A percentile compares a stretch with the other conserved stretches of the same genome.
These are phyloP conservation scores for Echinochloa phyllopogon DNA, from an alignment of 176 grass and related monocot genomes.

Conservation along the genomic window DNA sequence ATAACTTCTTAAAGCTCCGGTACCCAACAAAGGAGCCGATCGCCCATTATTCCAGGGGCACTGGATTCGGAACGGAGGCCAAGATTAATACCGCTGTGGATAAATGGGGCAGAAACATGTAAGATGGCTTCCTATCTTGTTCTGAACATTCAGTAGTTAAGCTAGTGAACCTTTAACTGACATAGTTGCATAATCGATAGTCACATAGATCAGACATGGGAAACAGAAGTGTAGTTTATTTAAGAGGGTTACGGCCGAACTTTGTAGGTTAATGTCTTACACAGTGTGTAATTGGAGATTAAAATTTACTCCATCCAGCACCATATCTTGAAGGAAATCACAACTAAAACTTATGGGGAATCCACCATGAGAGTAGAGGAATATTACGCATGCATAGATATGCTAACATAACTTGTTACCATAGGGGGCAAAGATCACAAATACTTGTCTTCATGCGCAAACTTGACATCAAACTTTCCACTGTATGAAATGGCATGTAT, in stretches of 20 bases:
- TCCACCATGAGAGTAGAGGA: background rate
- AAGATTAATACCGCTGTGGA: conserved; percentile 75
- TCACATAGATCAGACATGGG: background rate
- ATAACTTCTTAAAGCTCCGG: conserved; percentile 84
- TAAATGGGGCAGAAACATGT: conserved; percentile 99
- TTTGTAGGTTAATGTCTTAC: background rate
- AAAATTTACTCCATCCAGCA: background rate
- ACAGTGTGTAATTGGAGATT: conserved; percentile 4
- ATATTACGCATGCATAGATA: conserved; percentile 9
- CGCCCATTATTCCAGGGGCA: conserved; percentile 72
- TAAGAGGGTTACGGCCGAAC: background rate
- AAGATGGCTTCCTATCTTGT: conserved; percentile 45
- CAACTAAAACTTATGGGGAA: conserved; percentile 5
- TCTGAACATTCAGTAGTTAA: conserved; percentile 1
- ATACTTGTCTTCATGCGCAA: background rate
- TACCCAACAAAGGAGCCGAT: conserved; percentile 89
- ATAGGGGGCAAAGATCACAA: background rate
- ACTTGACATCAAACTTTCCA: background rate
- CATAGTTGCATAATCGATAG: background rate
- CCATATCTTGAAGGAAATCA: background rate
- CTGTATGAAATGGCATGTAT: background rate
- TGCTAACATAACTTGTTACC: conserved; percentile 5
- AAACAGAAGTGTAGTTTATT: background rate
- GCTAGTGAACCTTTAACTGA: conserved; percentile 31
- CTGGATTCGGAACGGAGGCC: conserved; percentile 89